Conservation (phyloP, 176 grass and related monocot genomes). For the Aegilops bicornis region DNA sequence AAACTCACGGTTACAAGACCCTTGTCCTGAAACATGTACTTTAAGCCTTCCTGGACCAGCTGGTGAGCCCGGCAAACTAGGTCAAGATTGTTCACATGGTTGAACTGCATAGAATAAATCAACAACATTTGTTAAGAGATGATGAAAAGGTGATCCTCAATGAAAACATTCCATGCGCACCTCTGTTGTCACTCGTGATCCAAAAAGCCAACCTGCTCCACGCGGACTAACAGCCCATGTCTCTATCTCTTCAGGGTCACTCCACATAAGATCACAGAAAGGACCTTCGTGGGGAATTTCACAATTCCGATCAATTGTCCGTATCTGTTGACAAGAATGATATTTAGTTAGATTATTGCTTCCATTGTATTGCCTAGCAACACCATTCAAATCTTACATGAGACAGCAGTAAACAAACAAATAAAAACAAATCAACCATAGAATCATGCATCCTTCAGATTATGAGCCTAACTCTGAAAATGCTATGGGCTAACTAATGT, state of each 20-base stretch:
- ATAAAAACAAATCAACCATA: not conserved
- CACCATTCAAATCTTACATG: not conserved
- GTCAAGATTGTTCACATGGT: constrained; percentile 92
- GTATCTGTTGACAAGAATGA: constrained; percentile 51
- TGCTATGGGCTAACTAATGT: not conserved
- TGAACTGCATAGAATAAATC: constrained; percentile 63
- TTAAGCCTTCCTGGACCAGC: constrained; percentile 95
- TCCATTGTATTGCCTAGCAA: not conserved
- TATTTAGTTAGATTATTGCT: constrained; percentile 7
- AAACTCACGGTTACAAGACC: constrained; percentile 96
- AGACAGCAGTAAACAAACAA: not conserved
- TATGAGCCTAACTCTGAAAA: not conserved
- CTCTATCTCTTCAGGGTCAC: constrained; percentile 98
- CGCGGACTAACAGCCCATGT: constrained; percentile 97
- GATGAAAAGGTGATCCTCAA: not conserved
- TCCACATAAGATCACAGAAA: constrained; percentile 99
- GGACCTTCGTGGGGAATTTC: constrained; percentile 98
- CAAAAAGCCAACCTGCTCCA: constrained; percentile 98
- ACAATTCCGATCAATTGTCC: constrained; percentile 94
- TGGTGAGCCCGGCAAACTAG: constrained; percentile 97
- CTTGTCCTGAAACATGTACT: constrained; percentile 99
- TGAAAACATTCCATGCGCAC: constrained; percentile 37
- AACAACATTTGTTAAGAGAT: not conserved
- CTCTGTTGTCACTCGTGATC: constrained; percentile 93
- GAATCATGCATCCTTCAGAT: constrained; percentile 13